phyloP scores from a whole-genome alignment of 2,329 filamentous ascomycete species.

The Ceratocystis papillata region DNA sequence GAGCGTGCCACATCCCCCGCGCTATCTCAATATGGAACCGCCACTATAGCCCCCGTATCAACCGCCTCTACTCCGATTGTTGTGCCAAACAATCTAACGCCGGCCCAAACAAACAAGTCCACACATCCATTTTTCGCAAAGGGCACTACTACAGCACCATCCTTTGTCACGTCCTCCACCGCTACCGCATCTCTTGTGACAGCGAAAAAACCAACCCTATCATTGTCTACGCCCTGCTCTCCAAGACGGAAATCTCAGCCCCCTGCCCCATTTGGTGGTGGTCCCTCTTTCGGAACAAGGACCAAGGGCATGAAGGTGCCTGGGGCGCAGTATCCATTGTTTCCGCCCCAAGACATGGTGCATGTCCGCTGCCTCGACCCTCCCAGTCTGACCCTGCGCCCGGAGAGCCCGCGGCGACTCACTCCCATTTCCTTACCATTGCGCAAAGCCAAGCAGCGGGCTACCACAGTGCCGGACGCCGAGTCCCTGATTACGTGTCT shows the following conservation, averaged over 20 bases:
- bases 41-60: slow-evolving; percentile 28
- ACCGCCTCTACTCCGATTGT: slow-evolving; percentile 24
- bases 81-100: slow-evolving; percentile 1
- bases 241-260: slow-evolving; percentile 31
- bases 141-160: neutral
- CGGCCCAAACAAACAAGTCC: slow-evolving; percentile 29
- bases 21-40: neutral
- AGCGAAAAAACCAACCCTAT: slow-evolving; percentile 33
- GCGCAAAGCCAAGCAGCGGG: slow-evolving; percentile 42
- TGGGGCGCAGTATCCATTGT: slow-evolving; percentile 56
- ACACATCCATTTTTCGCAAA: slow-evolving; percentile 39
- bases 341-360: slow-evolving; percentile 54
- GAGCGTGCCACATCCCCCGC: neutral
- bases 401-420: neutral
- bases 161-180: neutral
- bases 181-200: slow-evolving; percentile 6
- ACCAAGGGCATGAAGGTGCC: slow-evolving; percentile 47
- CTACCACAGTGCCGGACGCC: slow-evolving; percentile 32
- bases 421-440: neutral
- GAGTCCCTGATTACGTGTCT: slow-evolving; percentile 38
- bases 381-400: neutral
- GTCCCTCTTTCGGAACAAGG: slow-evolving; percentile 36
- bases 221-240: slow-evolving; percentile 45
- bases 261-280: slow-evolving; percentile 29
- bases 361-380: slow-evolving; percentile 49